Percentiles rank a stretch among this genome's conserved stretches.
Conservation (phyloP, 176 grass and related monocot species). For the Eragrostis nindensis region DNA sequence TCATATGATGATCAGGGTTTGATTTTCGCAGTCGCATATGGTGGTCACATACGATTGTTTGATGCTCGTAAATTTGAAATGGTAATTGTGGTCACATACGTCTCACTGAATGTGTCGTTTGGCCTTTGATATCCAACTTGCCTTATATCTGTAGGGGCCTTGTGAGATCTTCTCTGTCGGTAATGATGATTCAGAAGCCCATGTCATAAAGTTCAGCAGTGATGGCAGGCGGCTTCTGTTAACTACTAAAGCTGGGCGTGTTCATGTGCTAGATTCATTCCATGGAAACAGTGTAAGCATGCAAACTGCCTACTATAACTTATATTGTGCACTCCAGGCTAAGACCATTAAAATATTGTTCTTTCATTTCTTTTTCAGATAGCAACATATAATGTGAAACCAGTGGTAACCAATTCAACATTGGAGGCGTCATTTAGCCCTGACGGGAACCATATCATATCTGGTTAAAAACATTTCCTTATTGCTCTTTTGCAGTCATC, state of each 20-base stretch:
- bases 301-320: slow-evolving; percentile 19
- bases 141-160: slow-evolving; percentile 63
- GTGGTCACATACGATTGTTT: slow-evolving; percentile 77
- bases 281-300: slow-evolving; percentile 73
- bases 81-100: slow-evolving; percentile 68
- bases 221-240: slow-evolving; percentile 85
- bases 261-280: slow-evolving; percentile 97
- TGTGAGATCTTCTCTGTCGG: slow-evolving; percentile 80
- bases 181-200: slow-evolving; percentile 73
- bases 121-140: slow-evolving; percentile 7
- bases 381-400: slow-evolving; percentile 85
- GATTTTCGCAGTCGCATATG: slow-evolving; percentile 85
- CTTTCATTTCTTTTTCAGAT: slow-evolving; percentile 39
- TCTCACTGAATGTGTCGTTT: slow-evolving; percentile 20
- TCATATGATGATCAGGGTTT: slow-evolving; percentile 96
- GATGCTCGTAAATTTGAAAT: slow-evolving; percentile 89
- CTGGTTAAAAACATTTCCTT: slow-evolving; percentile 53
- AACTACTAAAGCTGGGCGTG: slow-evolving; percentile 80
- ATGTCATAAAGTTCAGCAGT: slow-evolving; percentile 93
- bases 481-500: neutral
- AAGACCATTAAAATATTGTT: neutral
- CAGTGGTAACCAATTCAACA: slow-evolving; percentile 69
- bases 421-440: slow-evolving; percentile 97
- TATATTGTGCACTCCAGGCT: neutral
- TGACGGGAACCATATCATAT: slow-evolving; percentile 91